Evolutionary conservation across 352 stramenopile genomes (phyloP), one percentile per base, ranked within the genome.

Genomic region (Phytophthora colocasiae): DNA sequence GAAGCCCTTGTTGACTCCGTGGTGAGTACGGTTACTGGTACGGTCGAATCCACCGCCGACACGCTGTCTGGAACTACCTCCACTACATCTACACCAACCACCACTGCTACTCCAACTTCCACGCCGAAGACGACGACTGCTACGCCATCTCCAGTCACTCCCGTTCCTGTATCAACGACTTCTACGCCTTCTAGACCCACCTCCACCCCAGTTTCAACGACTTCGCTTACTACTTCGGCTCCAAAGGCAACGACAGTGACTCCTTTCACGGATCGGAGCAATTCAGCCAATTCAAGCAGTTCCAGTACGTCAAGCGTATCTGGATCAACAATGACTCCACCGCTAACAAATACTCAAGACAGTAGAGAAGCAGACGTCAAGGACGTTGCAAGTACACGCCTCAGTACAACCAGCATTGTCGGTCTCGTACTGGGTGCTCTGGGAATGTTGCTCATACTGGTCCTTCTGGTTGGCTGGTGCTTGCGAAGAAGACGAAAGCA

Each of bases 1-100:
- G 57, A 71, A 58, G 63, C 58, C 10, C 45, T 73, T 7, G 56
- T 73, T 14, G 58, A 41, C 4, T 63, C 58, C 22, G 50, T 64
- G 10, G 65, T 70, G n/a, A 49, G 26, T 41, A 39, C 53, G 11
- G 59, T 55, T n/a, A 58, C 66, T 24, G 60, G 54, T 15, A 50
- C 53, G 4, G 66, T 70, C 47, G 38, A 44, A 11, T 66, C 60
- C 34, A 61, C 65, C 14, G 3, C 45, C 17, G 46, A 52, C 24
- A 15, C 47, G 7, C 46, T 69, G 47, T 59, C 63, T 40, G 58
- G 57, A 53, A 55, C 41, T 4, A 58, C 47, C 24, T 48, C 45
- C 19, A 56, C 46, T 9, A 26, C 1, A 46, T 39, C 6, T 43
- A 29, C 31, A 41, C 49, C 34, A 34, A 15, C 14, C 11, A 22